Percentiles rank a stretch among this genome's conserved stretches.
Evolutionary conservation across 73 alveolate genomes (phyloP).

Genomic region (Stentor roeselii): DNA sequence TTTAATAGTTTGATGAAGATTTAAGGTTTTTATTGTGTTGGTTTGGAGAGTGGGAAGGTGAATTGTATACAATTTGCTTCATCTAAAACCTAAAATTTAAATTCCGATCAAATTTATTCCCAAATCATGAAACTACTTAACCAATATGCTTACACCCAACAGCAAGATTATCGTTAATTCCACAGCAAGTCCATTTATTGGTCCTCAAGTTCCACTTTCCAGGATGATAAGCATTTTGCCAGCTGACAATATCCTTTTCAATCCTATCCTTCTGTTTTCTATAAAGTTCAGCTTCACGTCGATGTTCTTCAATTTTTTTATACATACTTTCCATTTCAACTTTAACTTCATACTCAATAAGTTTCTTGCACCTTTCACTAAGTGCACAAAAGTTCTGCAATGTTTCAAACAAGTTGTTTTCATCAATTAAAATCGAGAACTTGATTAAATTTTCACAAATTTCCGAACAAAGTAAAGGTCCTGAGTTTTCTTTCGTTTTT

Average conservation of each 20-base stretch:
- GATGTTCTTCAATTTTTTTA: neutral
- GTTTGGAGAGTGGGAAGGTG: too few relatives aligned
- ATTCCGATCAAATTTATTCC: too few relatives aligned
- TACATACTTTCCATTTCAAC: neutral
- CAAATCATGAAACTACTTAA: too few relatives aligned
- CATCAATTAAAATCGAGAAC: neutral
- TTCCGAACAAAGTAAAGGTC: neutral
- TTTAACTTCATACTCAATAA: conserved; percentile 7
- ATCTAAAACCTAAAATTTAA: too few relatives aligned
- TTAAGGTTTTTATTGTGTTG: too few relatives aligned
- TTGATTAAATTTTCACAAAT: neutral
- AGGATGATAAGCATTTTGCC: conserved; percentile 13
- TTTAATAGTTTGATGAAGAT: too few relatives aligned
- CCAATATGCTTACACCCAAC: neutral
- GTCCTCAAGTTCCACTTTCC: conserved; percentile 17
- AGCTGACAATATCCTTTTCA: neutral
- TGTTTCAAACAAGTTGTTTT: neutral
- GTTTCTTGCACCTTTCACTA: neutral
- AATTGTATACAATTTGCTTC: too few relatives aligned
- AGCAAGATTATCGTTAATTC: neutral
- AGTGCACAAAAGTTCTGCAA: neutral
- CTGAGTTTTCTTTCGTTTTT: neutral
- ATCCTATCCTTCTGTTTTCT: neutral
- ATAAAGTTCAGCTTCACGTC: neutral
- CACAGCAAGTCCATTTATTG: conserved; percentile 13